phyloP scores from a whole-genome alignment of 129 eudicot genomes.

The Logfia minima region DNA sequence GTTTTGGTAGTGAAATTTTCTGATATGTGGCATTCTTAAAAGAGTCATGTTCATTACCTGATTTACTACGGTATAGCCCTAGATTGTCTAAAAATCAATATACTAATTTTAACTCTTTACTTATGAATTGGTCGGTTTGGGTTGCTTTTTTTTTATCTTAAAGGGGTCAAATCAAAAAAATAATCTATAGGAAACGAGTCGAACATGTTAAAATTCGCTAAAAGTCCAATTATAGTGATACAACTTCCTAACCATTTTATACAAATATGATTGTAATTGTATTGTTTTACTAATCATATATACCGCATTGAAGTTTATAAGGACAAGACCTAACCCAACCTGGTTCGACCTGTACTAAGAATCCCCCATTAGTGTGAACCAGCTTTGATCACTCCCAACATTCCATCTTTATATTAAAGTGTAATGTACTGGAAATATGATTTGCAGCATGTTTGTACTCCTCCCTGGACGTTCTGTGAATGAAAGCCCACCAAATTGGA shows the following conservation, averaged over 20 bases:
- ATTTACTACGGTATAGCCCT: not conserved
- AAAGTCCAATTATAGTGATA: conserved; percentile 1
- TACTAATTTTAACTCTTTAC: not conserved
- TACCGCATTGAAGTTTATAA: not conserved
- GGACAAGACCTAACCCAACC: not conserved
- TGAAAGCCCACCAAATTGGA: conserved; percentile 81
- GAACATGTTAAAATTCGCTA: not conserved
- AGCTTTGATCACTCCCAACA: not conserved
- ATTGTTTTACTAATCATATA: not conserved
- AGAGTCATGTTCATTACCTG: not conserved
- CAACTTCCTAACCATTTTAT: not conserved
- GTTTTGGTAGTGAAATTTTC: not conserved
- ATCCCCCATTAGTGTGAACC: not conserved
- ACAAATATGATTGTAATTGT: not conserved
- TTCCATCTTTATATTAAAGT: not conserved
- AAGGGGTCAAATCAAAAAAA: not conserved
- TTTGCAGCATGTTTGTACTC: conserved; percentile 92
- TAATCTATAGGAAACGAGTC: not conserved
- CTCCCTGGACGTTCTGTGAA: conserved; percentile 75
- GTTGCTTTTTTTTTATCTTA: not conserved
- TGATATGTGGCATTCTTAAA: not conserved
- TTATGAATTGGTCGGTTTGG: not conserved
- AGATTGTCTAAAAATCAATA: not conserved
- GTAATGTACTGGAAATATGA: not conserved
- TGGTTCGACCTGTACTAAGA: not conserved